Evolutionary conservation across 2,329 filamentous ascomycete species (phyloP).

Genomic region (Elsinoe arachidis): DNA sequence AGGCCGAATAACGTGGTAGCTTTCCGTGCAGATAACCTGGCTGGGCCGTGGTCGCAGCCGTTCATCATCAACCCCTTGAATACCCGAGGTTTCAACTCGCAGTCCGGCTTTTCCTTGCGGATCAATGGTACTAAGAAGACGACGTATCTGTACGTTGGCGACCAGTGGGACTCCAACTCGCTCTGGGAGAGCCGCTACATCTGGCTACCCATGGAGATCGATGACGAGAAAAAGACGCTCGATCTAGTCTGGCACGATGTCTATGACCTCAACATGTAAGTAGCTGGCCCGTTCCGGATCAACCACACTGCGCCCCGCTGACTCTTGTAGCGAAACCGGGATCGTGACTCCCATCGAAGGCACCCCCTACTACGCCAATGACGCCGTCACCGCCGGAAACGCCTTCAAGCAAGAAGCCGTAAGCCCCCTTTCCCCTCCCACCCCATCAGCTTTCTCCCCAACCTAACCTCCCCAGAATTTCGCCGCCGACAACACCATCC

Average conservation of each 20-base stretch:
- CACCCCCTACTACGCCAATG: slow-evolving; percentile 38
- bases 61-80: slow-evolving; percentile 49
- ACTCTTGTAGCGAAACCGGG: slow-evolving; percentile 33
- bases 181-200: slow-evolving; percentile 51
- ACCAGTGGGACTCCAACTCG: slow-evolving; percentile 54
- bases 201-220: slow-evolving; percentile 47
- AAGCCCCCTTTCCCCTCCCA: neutral
- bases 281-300: neutral
- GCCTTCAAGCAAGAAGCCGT: slow-evolving; percentile 48
- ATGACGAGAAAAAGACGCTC: slow-evolving; percentile 44
- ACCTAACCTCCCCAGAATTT: slow-evolving; percentile 30
- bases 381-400: slow-evolving; percentile 39
- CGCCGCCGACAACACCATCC: slow-evolving; percentile 38
- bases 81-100: slow-evolving; percentile 50
- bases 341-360: slow-evolving; percentile 41
- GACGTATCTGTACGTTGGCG: slow-evolving; percentile 52
- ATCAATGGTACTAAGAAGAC: slow-evolving; percentile 33
- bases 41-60: slow-evolving; percentile 55
- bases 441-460: neutral
- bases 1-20: slow-evolving; percentile 56
- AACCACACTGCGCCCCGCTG: neutral
- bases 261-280: slow-evolving; percentile 45
- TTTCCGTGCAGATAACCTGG: slow-evolving; percentile 48
- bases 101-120: slow-evolving; percentile 51
- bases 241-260: slow-evolving; percentile 47